Percentiles rank a stretch among this genome's conserved stretches.
Evolutionary conservation across 2,329 filamentous ascomycete species (phyloP).

Genomic region (Aspergillus sergii): DNA sequence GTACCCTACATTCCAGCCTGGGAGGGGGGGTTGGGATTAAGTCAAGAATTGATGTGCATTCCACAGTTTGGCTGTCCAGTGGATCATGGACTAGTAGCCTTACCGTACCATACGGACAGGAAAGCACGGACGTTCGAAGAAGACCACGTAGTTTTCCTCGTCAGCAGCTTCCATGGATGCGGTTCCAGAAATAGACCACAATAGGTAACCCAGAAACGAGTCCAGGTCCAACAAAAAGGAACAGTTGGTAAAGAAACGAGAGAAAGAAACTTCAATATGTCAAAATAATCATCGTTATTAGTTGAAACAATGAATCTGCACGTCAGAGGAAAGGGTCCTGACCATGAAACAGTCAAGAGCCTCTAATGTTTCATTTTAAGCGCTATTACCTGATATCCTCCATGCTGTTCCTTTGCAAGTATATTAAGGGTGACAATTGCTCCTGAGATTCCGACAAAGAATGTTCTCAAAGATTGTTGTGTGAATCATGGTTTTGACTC

Average conservation of each 20-base stretch:
- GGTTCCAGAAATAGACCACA: neutral
- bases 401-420: neutral
- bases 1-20: neutral
- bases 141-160: neutral
- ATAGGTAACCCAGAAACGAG: neutral
- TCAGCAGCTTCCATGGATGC: neutral
- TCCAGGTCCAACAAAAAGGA: neutral
- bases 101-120: neutral
- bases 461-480: neutral
- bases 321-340: neutral
- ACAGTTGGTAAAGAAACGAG: too few relatives aligned
- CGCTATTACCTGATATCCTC: neutral
- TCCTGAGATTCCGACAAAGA: neutral
- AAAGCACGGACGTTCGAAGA: neutral
- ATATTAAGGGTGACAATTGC: neutral
- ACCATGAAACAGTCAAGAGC: neutral
- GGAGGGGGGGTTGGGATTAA: neutral
- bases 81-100: neutral
- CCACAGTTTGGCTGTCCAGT: neutral
- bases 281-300: neutral
- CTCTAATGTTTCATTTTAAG: conserved; percentile 3
- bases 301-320: neutral
- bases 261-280: neutral
- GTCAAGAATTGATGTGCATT: neutral
- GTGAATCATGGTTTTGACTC: neutral